Evolutionary conservation across 805 yeast genomes (phyloP).

Genomic region (Metschnikowia baotianmanensis): DNA sequence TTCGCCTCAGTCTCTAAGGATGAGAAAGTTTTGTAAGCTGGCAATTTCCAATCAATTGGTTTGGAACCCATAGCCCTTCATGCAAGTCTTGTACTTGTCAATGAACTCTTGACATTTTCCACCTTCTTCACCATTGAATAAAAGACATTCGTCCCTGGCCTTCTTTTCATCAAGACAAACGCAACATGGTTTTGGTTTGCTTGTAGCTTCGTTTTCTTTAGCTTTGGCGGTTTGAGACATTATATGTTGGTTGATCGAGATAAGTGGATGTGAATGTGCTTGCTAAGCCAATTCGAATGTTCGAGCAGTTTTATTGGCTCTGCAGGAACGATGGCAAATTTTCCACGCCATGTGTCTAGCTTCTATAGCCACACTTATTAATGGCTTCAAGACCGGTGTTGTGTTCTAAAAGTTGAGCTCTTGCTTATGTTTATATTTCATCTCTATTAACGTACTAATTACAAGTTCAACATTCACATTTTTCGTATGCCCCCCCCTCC

Average conservation of each 20-base stretch:
- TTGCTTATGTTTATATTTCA: too few relatives aligned
- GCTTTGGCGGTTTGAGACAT: conserved; percentile 2
- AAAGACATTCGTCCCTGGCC: conserved; percentile 80
- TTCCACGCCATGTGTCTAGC: background rate
- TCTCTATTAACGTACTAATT: too few relatives aligned
- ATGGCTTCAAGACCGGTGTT: too few relatives aligned
- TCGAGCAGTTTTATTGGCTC: background rate
- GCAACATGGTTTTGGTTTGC: conserved; percentile 93
- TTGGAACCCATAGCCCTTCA: conserved; percentile 88
- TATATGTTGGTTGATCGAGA: background rate
- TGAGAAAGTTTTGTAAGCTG: too few relatives aligned
- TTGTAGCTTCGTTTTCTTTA: conserved; percentile 8
- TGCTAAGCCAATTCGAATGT: background rate
- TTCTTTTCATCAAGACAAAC: conserved; percentile 86
- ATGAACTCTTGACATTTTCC: conserved; percentile 77
- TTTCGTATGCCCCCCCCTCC: too few relatives aligned
- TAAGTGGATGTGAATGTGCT: background rate
- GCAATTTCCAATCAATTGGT: conserved; percentile 22
- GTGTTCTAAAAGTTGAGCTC: too few relatives aligned
- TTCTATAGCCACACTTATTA: too few relatives aligned
- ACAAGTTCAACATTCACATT: too few relatives aligned
- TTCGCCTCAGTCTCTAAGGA: too few relatives aligned
- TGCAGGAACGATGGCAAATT: conserved; percentile 8
- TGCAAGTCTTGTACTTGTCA: conserved; percentile 74
- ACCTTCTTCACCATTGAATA: conserved; percentile 78